A percentile compares a stretch with the other conserved stretches of the same genome.
Conservation (phyloP, 257 asterid genomes). For the Ligustrum vulgare region DNA sequence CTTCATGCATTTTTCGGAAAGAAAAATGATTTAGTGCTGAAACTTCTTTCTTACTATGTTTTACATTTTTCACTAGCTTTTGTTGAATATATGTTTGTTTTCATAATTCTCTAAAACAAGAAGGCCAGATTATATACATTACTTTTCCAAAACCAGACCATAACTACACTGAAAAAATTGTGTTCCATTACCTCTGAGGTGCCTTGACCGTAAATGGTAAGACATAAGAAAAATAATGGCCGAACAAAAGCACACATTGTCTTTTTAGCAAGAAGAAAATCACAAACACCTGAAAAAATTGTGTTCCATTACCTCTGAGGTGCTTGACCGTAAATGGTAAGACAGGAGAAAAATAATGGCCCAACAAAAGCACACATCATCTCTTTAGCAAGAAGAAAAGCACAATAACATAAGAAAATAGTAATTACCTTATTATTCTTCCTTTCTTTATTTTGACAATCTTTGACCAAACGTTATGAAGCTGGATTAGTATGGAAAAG, state of each 20-base stretch:
- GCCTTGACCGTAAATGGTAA: background rate
- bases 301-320: background rate
- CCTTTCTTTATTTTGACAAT: background rate
- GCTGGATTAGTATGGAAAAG: background rate
- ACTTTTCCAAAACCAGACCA: background rate
- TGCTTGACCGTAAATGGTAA: background rate
- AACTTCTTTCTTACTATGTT: background rate
- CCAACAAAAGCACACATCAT: background rate
- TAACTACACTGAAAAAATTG: background rate
- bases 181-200: background rate
- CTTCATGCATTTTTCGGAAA: background rate
- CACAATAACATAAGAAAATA: background rate
- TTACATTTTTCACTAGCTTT: background rate
- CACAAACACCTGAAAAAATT: background rate
- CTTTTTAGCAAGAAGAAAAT: background rate
- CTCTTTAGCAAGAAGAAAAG: background rate
- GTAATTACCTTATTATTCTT: background rate
- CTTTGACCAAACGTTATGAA: background rate
- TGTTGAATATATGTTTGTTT: background rate
- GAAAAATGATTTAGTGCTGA: background rate
- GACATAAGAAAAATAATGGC: background rate
- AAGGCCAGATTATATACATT: background rate
- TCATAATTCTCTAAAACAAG: background rate
- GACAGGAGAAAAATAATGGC: background rate
- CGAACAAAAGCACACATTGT: background rate